Evolutionary conservation across 257 asterid genomes (phyloP).

Genomic region (Scutellaria galericulata): DNA sequence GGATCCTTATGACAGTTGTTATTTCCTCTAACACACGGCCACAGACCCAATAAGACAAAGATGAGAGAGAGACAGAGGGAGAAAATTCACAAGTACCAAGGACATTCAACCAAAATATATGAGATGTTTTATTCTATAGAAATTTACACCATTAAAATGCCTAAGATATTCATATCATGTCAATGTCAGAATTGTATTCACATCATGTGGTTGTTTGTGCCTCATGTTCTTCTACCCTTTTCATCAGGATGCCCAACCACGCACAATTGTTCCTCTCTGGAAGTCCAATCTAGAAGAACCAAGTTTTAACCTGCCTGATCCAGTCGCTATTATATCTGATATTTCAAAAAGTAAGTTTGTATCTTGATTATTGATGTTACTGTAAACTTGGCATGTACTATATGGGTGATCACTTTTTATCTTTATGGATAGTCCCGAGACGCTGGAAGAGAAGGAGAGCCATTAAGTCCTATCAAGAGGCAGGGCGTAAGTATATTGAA

Average conservation of each 20-base stretch:
- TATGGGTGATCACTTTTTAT: slow-evolving; percentile 49
- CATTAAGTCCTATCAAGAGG: slow-evolving; percentile 70
- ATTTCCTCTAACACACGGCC: background rate
- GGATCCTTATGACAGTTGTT: slow-evolving; percentile 8
- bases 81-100: background rate
- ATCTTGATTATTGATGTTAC: slow-evolving; percentile 20
- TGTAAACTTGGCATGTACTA: slow-evolving; percentile 24
- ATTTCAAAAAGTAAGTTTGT: slow-evolving; percentile 68
- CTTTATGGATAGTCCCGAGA: slow-evolving; percentile 72
- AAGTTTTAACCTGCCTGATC: slow-evolving; percentile 71
- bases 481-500: slow-evolving; percentile 73
- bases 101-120: slow-evolving; percentile 17
- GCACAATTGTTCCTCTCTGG: slow-evolving; percentile 81
- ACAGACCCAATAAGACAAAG: no score
- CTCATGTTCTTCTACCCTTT: slow-evolving; percentile 23
- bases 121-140: slow-evolving; percentile 9
- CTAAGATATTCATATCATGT: slow-evolving; percentile 6
- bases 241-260: slow-evolving; percentile 90
- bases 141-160: background rate
- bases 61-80: background rate
- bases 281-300: slow-evolving; percentile 93
- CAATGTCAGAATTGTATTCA: slow-evolving; percentile 4
- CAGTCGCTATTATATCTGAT: slow-evolving; percentile 68
- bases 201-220: background rate
- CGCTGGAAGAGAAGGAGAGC: slow-evolving; percentile 82